Percentiles rank a stretch among this genome's conserved stretches.
phyloP scores from a whole-genome alignment of 129 eudicot genomes.

The Sambucus nigra region DNA sequence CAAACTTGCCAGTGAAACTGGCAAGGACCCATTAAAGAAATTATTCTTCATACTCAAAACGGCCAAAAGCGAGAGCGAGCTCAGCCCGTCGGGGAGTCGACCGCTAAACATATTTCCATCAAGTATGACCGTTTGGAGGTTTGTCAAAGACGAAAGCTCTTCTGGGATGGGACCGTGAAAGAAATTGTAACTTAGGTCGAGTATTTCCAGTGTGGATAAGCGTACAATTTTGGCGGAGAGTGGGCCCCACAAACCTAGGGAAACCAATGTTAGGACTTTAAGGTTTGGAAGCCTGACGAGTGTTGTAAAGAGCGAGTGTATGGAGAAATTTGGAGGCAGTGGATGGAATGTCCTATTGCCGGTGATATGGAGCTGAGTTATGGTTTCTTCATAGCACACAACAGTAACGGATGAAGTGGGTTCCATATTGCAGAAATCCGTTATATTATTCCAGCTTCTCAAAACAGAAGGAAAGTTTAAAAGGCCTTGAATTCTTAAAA shows the following conservation, averaged over 20 bases:
- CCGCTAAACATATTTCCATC: slow-evolving; percentile 74
- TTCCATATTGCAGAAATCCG: slow-evolving; percentile 57
- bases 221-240: slow-evolving; percentile 41
- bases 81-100: slow-evolving; percentile 40
- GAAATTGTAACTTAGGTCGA: slow-evolving; percentile 66
- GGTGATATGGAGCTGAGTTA: slow-evolving; percentile 75
- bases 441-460: slow-evolving; percentile 47
- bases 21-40: slow-evolving; percentile 50
- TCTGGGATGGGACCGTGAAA: slow-evolving; percentile 50
- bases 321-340: slow-evolving; percentile 66
- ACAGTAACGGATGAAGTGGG: slow-evolving; percentile 54
- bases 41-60: slow-evolving; percentile 74
- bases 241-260: slow-evolving; percentile 80
- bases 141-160: slow-evolving; percentile 32
- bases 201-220: slow-evolving; percentile 60
- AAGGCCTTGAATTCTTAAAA: slow-evolving; percentile 48
- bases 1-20: slow-evolving; percentile 45
- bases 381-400: slow-evolving; percentile 58
- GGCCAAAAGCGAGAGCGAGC: slow-evolving; percentile 54
- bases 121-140: slow-evolving; percentile 64
- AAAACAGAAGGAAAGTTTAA: slow-evolving; percentile 41
- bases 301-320: slow-evolving; percentile 39
- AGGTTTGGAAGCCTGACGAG: slow-evolving; percentile 54
- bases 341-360: slow-evolving; percentile 38
- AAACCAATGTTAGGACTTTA: slow-evolving; percentile 78